Percentiles rank a stretch among this genome's conserved stretches.
Conservation (phyloP, 1,284 basidiomycete genomes). For the Ganoderma resinaceum region DNA sequence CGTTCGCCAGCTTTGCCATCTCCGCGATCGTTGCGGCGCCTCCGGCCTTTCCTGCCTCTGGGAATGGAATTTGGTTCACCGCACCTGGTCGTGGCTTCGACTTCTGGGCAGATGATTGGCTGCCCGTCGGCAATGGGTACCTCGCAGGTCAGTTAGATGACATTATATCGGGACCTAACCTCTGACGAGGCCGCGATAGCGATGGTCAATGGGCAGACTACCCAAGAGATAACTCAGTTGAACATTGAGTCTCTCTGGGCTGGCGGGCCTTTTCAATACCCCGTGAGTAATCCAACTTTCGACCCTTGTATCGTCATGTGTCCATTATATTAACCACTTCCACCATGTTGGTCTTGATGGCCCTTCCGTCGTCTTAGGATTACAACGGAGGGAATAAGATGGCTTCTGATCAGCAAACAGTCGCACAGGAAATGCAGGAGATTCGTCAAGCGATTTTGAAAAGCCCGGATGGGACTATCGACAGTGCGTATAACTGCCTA, state of each 20-base stretch:
- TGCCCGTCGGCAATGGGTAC: slow-evolving; percentile 79
- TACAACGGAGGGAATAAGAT: slow-evolving; percentile 78
- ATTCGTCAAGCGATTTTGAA: slow-evolving; percentile 66
- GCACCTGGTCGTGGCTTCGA: slow-evolving; percentile 48
- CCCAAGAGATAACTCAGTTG: slow-evolving; percentile 65
- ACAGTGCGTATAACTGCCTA: slow-evolving; percentile 47
- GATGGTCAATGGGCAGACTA: slow-evolving; percentile 68
- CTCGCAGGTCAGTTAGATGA: slow-evolving; percentile 57
- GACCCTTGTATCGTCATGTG: not conserved
- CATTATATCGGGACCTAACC: not conserved
- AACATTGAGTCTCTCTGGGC: slow-evolving; percentile 82
- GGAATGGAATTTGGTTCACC: slow-evolving; percentile 77
- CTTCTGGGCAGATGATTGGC: slow-evolving; percentile 62
- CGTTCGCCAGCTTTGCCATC: slow-evolving; percentile 12
- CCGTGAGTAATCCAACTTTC: slow-evolving; percentile 48
- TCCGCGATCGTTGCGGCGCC: slow-evolving; percentile 43
- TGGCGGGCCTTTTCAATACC: slow-evolving; percentile 72
- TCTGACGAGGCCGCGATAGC: slow-evolving; percentile 46
- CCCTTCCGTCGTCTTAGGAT: slow-evolving; percentile 45
- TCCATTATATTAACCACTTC: not conserved
- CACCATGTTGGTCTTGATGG: not conserved
- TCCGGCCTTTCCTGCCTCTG: slow-evolving; percentile 65
- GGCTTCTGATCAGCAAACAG: slow-evolving; percentile 49
- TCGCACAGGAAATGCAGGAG: slow-evolving; percentile 56
- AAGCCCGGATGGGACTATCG: slow-evolving; percentile 63